Percentiles rank a stretch among this genome's conserved stretches.
Evolutionary conservation across 306 rosid species (phyloP).

Genomic region (Dicorynia guianensis): DNA sequence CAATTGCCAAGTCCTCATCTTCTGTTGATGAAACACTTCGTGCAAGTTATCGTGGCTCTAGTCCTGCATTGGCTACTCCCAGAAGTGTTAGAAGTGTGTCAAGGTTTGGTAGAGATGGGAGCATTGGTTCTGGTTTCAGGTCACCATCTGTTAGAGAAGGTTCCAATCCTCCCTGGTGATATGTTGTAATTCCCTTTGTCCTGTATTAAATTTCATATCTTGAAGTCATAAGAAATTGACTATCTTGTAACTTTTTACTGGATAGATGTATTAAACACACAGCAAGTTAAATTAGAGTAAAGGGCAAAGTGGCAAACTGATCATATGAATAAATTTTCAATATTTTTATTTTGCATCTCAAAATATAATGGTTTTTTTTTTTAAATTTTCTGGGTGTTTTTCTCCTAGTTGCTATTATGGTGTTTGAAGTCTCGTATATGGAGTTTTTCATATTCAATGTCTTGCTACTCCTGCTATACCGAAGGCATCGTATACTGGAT

Average conservation of each 20-base stretch:
- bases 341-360: slow-evolving; percentile 5
- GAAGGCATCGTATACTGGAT: slow-evolving; percentile 18
- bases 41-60: slow-evolving; percentile 91
- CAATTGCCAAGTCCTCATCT: slow-evolving; percentile 78
- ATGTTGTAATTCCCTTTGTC: slow-evolving; percentile 33
- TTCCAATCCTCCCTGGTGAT: slow-evolving; percentile 85
- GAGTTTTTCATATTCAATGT: not conserved
- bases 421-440: slow-evolving; percentile 2
- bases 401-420: slow-evolving; percentile 5
- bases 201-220: slow-evolving; percentile 29
- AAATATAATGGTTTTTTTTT: not conserved
- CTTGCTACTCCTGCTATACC: slow-evolving; percentile 13
- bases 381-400: not conserved
- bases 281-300: slow-evolving; percentile 23
- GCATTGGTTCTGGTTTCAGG: slow-evolving; percentile 71
- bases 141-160: slow-evolving; percentile 89
- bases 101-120: slow-evolving; percentile 75
- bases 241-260: slow-evolving; percentile 22
- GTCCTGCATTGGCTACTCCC: slow-evolving; percentile 81
- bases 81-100: slow-evolving; percentile 81
- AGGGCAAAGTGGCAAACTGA: slow-evolving; percentile 18
- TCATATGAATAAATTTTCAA: not conserved
- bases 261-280: slow-evolving; percentile 26
- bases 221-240: slow-evolving; percentile 28
- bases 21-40: slow-evolving; percentile 93